A percentile compares a stretch with the other conserved stretches of the same genome.
Evolutionary conservation across 495 filamentous ascomycete species (phyloP).

Genomic region (Glonium stellatum): DNA sequence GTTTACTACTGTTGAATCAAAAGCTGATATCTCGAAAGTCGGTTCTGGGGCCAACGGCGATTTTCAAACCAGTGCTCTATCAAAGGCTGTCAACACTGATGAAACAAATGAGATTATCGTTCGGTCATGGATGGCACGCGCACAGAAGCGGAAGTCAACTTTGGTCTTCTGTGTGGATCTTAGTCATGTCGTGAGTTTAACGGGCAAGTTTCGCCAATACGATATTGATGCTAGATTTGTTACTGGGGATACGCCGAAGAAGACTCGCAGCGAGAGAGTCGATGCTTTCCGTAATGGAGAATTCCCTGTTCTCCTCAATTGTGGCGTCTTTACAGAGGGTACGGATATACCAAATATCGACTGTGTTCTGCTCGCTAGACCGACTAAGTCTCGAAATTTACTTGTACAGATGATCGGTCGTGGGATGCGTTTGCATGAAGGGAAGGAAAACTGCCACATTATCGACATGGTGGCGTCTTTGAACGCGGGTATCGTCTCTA

Average conservation of each 20-base stretch:
- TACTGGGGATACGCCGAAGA: conserved; percentile 65
- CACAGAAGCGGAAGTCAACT: conserved; percentile 67
- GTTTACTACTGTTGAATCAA: conserved; percentile 86
- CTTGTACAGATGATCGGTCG: conserved; percentile 97
- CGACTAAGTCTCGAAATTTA: conserved; percentile 83
- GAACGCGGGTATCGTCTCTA: conserved; percentile 73
- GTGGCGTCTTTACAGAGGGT: conserved; percentile 92
- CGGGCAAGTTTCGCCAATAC: conserved; percentile 62
- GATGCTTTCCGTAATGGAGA: conserved; percentile 67
- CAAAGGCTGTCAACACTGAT: conserved; percentile 69
- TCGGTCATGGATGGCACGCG: conserved; percentile 74
- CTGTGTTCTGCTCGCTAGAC: conserved; percentile 80
- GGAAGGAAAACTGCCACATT: conserved; percentile 84
- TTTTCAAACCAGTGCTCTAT: conserved; percentile 67
- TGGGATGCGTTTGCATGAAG: conserved; percentile 73
- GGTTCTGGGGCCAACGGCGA: conserved; percentile 62
- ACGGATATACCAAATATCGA: conserved; percentile 98
- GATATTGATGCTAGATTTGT: conserved; percentile 80
- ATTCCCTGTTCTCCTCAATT: conserved; percentile 87
- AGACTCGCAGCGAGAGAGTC: conserved; percentile 57
- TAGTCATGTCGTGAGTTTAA: conserved; percentile 66
- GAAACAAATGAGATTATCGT: conserved; percentile 75
- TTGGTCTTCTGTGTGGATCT: conserved; percentile 91
- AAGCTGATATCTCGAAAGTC: conserved; percentile 66
- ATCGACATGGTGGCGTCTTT: conserved; percentile 93